A percentile compares a stretch with the other conserved stretches of the same genome.
phyloP scores from a whole-genome alignment of 257 asterid genomes.

The Vinca minor region DNA sequence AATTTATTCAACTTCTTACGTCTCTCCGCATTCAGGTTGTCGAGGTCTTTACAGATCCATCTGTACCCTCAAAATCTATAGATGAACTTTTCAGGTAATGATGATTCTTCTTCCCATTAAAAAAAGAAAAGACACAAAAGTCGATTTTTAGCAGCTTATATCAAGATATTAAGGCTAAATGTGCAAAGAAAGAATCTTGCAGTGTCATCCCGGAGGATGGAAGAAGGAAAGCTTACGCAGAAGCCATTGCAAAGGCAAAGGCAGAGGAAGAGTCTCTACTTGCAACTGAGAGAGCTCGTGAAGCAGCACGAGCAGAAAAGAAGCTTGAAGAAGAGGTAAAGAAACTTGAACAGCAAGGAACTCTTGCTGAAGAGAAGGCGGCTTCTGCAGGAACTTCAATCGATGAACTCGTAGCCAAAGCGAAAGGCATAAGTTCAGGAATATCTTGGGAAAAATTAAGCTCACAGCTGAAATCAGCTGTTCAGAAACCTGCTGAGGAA shows the following conservation, averaged over 20 bases:
- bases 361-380: constrained; percentile 47
- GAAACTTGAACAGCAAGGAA: no score
- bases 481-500: constrained; percentile 20
- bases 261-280: constrained; percentile 60
- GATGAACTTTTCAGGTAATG: constrained; percentile 62
- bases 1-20: neutral
- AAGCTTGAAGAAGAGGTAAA: constrained; percentile 30
- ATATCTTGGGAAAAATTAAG: constrained; percentile 30
- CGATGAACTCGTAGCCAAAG: constrained; percentile 45
- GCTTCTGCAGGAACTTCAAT: constrained; percentile 56
- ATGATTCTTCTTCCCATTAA: neutral
- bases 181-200: constrained; percentile 15
- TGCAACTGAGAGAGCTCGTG: constrained; percentile 49
- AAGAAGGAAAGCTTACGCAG: constrained; percentile 77
- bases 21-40: constrained; percentile 53
- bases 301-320: constrained; percentile 40
- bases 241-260: constrained; percentile 46
- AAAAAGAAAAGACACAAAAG: neutral
- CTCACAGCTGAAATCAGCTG: constrained; percentile 29
- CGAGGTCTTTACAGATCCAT: constrained; percentile 72
- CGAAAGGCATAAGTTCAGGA: constrained; percentile 44
- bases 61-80: constrained; percentile 51
- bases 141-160: neutral
- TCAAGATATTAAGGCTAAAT: constrained; percentile 6
- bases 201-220: constrained; percentile 79